A percentile compares a stretch with the other conserved stretches of the same genome.
These are phyloP conservation scores for Tetrahymena malaccensis DNA, from an alignment of 73 alveolate genomes.

Conservation along the genomic window DNA sequence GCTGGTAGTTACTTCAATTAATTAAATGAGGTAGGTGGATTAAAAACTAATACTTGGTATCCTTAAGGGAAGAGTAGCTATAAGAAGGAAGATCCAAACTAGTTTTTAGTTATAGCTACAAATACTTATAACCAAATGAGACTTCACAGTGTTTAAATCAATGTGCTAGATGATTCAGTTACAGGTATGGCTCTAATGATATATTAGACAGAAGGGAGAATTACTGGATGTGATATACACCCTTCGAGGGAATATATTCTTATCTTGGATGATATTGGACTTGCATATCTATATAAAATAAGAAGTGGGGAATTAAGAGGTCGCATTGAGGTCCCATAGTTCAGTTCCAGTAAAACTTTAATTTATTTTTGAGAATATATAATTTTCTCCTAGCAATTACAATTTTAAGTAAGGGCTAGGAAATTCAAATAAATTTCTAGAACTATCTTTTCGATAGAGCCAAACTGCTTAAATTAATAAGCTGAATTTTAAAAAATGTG, in stretches of 20 bases:
- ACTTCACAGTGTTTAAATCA: background rate
- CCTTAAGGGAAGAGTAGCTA: background rate
- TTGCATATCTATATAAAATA: constrained; percentile 37
- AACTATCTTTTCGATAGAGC: too few species aligned
- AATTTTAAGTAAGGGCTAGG: background rate
- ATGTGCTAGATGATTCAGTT: background rate
- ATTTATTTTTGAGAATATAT: constrained; percentile 44
- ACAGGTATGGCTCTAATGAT: background rate
- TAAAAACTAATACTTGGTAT: background rate
- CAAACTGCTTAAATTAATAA: too few species aligned
- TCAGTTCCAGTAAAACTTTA: constrained; percentile 31
- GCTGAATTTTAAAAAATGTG: too few species aligned
- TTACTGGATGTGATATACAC: constrained; percentile 53
- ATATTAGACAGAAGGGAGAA: constrained; percentile 35
- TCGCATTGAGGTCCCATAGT: constrained; percentile 36
- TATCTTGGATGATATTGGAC: constrained; percentile 32
- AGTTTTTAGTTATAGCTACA: background rate
- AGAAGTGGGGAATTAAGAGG: constrained; percentile 71
- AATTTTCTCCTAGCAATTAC: background rate
- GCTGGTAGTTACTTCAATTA: background rate
- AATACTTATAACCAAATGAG: background rate
- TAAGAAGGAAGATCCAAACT: background rate
- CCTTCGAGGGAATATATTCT: constrained; percentile 55
- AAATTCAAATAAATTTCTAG: background rate
- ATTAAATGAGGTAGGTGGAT: background rate